Evolutionary conservation across 2,329 filamentous ascomycete genomes (phyloP).

Genomic region (Diplodia sapinea): DNA sequence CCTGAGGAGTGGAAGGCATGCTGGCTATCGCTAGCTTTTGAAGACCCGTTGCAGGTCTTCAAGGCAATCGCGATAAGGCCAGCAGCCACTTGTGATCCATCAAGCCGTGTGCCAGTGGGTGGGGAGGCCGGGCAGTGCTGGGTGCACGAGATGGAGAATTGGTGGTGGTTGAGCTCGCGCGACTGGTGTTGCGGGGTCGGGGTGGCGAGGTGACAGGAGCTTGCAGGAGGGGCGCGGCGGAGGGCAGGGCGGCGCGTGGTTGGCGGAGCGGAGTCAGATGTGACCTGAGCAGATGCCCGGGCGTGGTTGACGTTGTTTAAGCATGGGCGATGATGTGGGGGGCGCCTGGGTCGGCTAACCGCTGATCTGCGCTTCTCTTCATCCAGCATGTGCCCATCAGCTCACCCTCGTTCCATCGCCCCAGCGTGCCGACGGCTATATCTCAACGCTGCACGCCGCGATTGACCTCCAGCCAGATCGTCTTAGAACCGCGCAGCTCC

Average conservation of each 20-base stretch:
- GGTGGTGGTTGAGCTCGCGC: conserved; percentile 23
- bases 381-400: conserved; percentile 25
- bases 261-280: conserved; percentile 18
- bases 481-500: background rate
- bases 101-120: conserved; percentile 46
- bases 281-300: conserved; percentile 17
- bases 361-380: conserved; percentile 29
- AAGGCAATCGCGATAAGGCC: conserved; percentile 65
- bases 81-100: conserved; percentile 60
- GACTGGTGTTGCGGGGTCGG: conserved; percentile 28
- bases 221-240: conserved; percentile 6
- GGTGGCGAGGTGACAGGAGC: conserved; percentile 25
- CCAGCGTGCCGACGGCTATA: conserved; percentile 14
- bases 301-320: conserved; percentile 30
- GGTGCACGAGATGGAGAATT: conserved; percentile 21
- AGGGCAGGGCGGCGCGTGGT: conserved; percentile 12
- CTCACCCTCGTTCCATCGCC: conserved; percentile 25
- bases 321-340: conserved; percentile 31
- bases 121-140: conserved; percentile 3
- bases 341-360: conserved; percentile 27
- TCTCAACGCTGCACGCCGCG: conserved; percentile 2
- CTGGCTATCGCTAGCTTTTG: conserved; percentile 56
- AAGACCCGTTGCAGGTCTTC: conserved; percentile 61
- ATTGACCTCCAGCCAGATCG: background rate
- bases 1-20: conserved; percentile 50